Percentiles rank a stretch among this genome's conserved stretches.
These are phyloP conservation scores for Lepidium campestre DNA, from an alignment of 441 rosid genomes.

Conservation along the genomic window DNA sequence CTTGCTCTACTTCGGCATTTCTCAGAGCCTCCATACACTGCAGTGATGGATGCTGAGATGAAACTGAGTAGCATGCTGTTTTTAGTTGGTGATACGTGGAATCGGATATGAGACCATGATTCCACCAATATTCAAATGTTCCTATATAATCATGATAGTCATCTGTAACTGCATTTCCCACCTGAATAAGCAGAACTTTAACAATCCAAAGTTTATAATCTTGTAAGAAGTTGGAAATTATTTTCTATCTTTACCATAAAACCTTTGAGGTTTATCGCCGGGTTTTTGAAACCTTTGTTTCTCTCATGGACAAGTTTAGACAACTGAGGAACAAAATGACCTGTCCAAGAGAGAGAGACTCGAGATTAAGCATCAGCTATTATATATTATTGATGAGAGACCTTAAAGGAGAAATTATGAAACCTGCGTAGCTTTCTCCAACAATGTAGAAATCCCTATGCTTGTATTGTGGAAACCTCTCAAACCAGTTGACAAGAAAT, in stretches of 20 bases:
- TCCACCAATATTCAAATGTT: slow-evolving; percentile 97
- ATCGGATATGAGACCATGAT: slow-evolving; percentile 91
- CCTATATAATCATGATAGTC: slow-evolving; percentile 81
- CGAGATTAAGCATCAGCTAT: not conserved
- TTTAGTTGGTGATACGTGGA: slow-evolving; percentile 59
- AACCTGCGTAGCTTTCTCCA: slow-evolving; percentile 98
- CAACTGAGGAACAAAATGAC: slow-evolving; percentile 96
- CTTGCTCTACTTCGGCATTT: slow-evolving; percentile 59
- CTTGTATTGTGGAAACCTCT: slow-evolving; percentile 92
- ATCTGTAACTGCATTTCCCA: slow-evolving; percentile 95
- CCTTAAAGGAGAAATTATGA: not conserved
- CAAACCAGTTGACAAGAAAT: slow-evolving; percentile 81
- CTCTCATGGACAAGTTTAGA: slow-evolving; percentile 67
- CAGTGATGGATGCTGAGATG: slow-evolving; percentile 64
- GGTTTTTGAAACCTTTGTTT: slow-evolving; percentile 60
- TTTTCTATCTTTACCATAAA: slow-evolving; percentile 51
- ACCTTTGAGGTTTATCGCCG: slow-evolving; percentile 84
- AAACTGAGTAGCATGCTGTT: slow-evolving; percentile 46
- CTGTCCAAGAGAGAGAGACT: slow-evolving; percentile 34
- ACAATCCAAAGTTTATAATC: not conserved
- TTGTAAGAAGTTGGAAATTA: not conserved
- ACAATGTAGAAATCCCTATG: slow-evolving; percentile 85
- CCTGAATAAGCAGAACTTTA: slow-evolving; percentile 41
- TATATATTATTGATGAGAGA: not conserved
- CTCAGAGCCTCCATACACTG: slow-evolving; percentile 61